These are phyloP conservation scores for Echium plantagineum DNA, from an alignment of 257 asterid genomes.

Conservation along the genomic window DNA sequence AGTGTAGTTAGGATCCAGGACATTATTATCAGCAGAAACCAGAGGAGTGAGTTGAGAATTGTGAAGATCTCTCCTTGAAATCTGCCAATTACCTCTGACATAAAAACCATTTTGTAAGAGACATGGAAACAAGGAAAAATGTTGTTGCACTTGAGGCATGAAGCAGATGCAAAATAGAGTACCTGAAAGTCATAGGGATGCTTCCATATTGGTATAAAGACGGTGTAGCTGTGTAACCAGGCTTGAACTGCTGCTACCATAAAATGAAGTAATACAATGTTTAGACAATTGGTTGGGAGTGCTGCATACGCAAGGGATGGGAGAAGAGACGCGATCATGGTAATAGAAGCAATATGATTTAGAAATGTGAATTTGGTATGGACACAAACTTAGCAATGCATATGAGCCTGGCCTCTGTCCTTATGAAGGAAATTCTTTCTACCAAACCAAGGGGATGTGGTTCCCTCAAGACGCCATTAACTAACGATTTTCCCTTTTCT, in stretches of 20 bases:
- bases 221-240: slow-evolving; percentile 69
- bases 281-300: slow-evolving; percentile 3
- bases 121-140: not conserved
- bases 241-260: slow-evolving; percentile 56
- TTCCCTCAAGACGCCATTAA: not conserved
- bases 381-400: not conserved
- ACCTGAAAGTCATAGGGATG: slow-evolving; percentile 64
- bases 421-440: not conserved
- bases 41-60: slow-evolving; percentile 34
- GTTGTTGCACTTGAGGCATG: not conserved
- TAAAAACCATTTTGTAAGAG: slow-evolving; percentile 2
- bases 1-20: slow-evolving; percentile 30
- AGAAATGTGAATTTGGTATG: not conserved
- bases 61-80: slow-evolving; percentile 43
- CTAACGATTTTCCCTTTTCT: no score
- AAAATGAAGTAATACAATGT: slow-evolving; percentile 7
- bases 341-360: not conserved
- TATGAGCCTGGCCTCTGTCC: not conserved
- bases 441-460: not conserved
- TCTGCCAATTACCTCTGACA: slow-evolving; percentile 71
- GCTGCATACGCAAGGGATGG: not conserved
- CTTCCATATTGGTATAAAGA: slow-evolving; percentile 47
- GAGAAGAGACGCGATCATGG: not conserved
- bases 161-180: not conserved
- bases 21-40: slow-evolving; percentile 24